Evolutionary conservation across 129 eudicot species (phyloP), one percentile per base, ranked within the genome.

Genomic region (Tagetes patula): DNA sequence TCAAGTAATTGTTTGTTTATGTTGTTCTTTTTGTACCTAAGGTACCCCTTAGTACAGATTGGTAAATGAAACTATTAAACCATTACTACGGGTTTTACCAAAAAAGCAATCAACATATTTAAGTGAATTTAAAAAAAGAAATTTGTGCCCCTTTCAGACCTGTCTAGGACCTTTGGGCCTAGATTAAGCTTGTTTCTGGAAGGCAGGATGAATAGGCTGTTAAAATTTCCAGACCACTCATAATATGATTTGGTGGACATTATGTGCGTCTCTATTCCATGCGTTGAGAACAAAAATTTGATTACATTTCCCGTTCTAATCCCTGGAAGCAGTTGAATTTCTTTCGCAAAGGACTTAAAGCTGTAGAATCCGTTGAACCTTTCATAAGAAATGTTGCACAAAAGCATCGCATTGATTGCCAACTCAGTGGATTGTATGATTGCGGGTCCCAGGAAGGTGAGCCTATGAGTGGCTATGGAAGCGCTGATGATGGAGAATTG

Each of bases 291-390:
- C 70, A 58, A 20, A 41, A 6, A 1, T 67, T 75, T 50, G 67
- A 70, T 63, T 11, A 73, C 69, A 39, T 71, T 69, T 70, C 1
- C 67, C 37, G 67, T 59, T 47, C 13, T 64, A 67, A 42, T 63
- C 62, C 70, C 34, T 82, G 84, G 73, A 71, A 79, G 69, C 97
- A 94, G 99, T 50, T 94, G 61, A 83, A 80, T 75, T 90, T 94
- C 82, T 94, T 94, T 77, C 87, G 89, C 63, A 88, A 79, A 68
- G 99, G 89, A 73, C 82, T 87, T 46, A 82, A 90, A 76, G 88
- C 91, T 71, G 88, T 94, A 43, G 97, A 88, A 85, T 86, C 87
- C 14, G 88, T 86, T 74, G 99, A 90, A 53, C 97, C 93, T 58
- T 83, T 77, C 3, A 79, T 94, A 53, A 84, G 71, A 80, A 64